Evolutionary conservation across 345 rosid species (phyloP).

Genomic region (Hevea brasiliensis): DNA sequence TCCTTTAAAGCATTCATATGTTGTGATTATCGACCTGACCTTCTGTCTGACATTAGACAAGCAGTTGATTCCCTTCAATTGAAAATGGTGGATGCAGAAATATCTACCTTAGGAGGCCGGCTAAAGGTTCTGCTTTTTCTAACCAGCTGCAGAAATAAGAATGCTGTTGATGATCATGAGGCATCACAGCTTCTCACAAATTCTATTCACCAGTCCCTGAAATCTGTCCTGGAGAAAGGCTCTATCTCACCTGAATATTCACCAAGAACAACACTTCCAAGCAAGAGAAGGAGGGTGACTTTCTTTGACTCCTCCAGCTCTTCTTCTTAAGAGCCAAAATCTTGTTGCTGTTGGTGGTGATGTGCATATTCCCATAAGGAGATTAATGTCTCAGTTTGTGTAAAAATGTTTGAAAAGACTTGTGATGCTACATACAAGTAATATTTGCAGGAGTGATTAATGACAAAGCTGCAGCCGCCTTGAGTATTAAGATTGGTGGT

Average conservation of each 20-base stretch:
- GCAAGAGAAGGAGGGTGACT: slow-evolving; percentile 40
- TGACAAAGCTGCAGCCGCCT: background rate
- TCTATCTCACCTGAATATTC: slow-evolving; percentile 34
- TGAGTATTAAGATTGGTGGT: background rate
- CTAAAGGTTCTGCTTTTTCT: slow-evolving; percentile 38
- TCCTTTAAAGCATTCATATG: slow-evolving; percentile 45
- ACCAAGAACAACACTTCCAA: slow-evolving; percentile 26
- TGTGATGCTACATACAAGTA: background rate
- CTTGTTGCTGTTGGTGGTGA: slow-evolving; percentile 2
- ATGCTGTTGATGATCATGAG: slow-evolving; percentile 16
- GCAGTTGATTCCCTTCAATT: slow-evolving; percentile 41
- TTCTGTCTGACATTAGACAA: slow-evolving; percentile 41
- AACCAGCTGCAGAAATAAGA: slow-evolving; percentile 20
- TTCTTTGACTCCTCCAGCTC: slow-evolving; percentile 37
- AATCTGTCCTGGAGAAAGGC: slow-evolving; percentile 42
- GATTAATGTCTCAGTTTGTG: background rate
- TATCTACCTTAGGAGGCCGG: slow-evolving; percentile 45
- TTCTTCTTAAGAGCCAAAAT: slow-evolving; percentile 19
- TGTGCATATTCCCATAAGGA: background rate
- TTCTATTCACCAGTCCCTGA: slow-evolving; percentile 38
- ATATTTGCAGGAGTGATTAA: background rate
- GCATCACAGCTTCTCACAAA: slow-evolving; percentile 17
- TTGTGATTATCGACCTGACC: slow-evolving; percentile 43
- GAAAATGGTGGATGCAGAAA: slow-evolving; percentile 37
- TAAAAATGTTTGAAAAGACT: background rate